Conservation (phyloP, 1,139 yeast species). For the Geotrichum restrictum region DNA sequence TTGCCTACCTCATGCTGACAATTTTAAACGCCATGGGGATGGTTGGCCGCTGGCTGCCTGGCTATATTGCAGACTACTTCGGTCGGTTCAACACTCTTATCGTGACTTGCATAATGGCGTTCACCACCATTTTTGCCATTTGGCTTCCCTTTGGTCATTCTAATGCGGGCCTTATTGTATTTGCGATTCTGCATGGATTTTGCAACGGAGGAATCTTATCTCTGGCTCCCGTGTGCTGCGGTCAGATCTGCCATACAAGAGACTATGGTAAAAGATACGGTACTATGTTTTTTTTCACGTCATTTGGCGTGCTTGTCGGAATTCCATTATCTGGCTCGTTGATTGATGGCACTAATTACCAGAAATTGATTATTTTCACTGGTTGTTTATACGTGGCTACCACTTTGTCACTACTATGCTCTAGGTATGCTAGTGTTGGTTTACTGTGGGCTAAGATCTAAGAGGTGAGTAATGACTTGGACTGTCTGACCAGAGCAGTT, state of each 20-base stretch:
- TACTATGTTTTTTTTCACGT: slow-evolving; percentile 46
- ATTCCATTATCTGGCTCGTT: slow-evolving; percentile 52
- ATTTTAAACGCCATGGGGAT: slow-evolving; percentile 58
- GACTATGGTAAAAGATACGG: slow-evolving; percentile 52
- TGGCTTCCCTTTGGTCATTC: slow-evolving; percentile 55
- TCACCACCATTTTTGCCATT: slow-evolving; percentile 41
- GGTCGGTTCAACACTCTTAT: slow-evolving; percentile 59
- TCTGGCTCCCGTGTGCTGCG: slow-evolving; percentile 50
- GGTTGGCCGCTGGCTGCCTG: slow-evolving; percentile 56
- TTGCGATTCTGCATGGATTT: slow-evolving; percentile 52
- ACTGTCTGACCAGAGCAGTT: too few relatives aligned
- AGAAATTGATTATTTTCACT: slow-evolving; percentile 41
- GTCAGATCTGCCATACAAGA: slow-evolving; percentile 47
- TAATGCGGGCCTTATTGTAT: slow-evolving; percentile 39
- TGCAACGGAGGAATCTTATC: slow-evolving; percentile 49
- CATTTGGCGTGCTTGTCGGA: slow-evolving; percentile 46
- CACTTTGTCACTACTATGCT: slow-evolving; percentile 33
- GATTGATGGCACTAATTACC: slow-evolving; percentile 40
- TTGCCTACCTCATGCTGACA: slow-evolving; percentile 48
- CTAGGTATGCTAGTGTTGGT: slow-evolving; percentile 43
- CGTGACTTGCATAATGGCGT: slow-evolving; percentile 43
- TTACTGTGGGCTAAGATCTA: slow-evolving; percentile 25
- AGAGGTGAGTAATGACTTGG: too few relatives aligned
- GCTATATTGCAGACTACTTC: slow-evolving; percentile 49
- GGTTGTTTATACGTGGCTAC: slow-evolving; percentile 40